Conservation (phyloP, 2,329 filamentous ascomycete species). For the Aspergillus arachidicola region DNA sequence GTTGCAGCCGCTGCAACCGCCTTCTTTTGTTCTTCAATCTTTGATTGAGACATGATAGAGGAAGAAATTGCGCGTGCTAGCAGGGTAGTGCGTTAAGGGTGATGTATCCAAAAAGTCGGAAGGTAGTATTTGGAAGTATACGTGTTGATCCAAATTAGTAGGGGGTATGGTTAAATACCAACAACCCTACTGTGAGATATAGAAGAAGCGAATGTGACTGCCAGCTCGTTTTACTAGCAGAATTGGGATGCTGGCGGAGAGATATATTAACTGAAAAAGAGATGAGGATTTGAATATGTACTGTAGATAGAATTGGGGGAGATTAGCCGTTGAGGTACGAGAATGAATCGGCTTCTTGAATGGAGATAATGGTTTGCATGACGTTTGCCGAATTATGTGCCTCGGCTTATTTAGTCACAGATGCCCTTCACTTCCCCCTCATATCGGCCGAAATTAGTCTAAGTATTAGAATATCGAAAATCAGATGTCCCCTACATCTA, state of each 20-base stretch:
- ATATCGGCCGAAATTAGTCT: not conserved
- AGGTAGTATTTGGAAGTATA: not conserved
- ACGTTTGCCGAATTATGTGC: slow-evolving; percentile 40
- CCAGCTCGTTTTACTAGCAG: not conserved
- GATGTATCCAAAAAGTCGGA: slow-evolving; percentile 6
- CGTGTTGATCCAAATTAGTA: not conserved
- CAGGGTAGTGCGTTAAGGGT: not conserved
- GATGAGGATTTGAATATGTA: not conserved
- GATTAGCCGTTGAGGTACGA: slow-evolving; percentile 17
- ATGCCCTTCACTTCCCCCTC: not conserved
- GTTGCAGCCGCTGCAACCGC: slow-evolving; percentile 58
- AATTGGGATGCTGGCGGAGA: not conserved
- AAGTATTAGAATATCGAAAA: not conserved
- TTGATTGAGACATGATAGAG: slow-evolving; percentile 43
- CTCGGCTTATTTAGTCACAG: slow-evolving; percentile 32
- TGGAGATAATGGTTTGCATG: slow-evolving; percentile 32
- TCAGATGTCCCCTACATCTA: not conserved
- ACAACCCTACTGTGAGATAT: not conserved
- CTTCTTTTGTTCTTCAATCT: slow-evolving; percentile 38
- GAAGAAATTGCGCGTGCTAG: not conserved
- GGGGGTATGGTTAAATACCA: not conserved
- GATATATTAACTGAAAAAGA: not conserved
- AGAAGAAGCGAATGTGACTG: not conserved
- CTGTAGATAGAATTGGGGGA: not conserved
- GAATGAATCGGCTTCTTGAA: slow-evolving; percentile 33